Conservation (phyloP, 495 filamentous ascomycete species). For the Penicillium dipodomyicola region DNA sequence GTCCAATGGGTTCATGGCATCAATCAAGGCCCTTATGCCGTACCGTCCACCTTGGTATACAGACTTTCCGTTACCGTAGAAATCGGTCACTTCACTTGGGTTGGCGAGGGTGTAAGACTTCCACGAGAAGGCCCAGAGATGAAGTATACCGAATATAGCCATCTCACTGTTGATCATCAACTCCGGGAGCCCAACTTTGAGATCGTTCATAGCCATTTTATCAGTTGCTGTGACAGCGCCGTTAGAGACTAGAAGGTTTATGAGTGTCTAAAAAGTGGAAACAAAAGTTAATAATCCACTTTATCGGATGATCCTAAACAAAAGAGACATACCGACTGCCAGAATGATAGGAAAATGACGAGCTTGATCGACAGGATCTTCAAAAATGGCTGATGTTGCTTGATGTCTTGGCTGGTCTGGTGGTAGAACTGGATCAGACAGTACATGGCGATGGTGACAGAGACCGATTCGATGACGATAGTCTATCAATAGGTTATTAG, state of each 20-base stretch:
- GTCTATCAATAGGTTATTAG: slow-evolving; percentile 43
- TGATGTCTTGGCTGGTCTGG: slow-evolving; percentile 66
- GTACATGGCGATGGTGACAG: slow-evolving; percentile 88
- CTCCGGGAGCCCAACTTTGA: slow-evolving; percentile 77
- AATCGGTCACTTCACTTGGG: slow-evolving; percentile 44
- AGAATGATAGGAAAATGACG: slow-evolving; percentile 93
- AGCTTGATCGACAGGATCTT: slow-evolving; percentile 89
- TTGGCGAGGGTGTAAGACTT: slow-evolving; percentile 54
- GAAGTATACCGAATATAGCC: slow-evolving; percentile 75
- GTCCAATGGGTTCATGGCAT: slow-evolving; percentile 83
- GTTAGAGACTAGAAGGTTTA: slow-evolving; percentile 64
- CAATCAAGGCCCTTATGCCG: slow-evolving; percentile 60
- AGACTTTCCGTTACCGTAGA: slow-evolving; percentile 47
- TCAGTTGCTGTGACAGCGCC: slow-evolving; percentile 60
- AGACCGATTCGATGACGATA: slow-evolving; percentile 64
- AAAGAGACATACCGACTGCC: slow-evolving; percentile 63
- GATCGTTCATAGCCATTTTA: slow-evolving; percentile 65
- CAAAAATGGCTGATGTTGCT: slow-evolving; percentile 70
- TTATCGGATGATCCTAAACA: neutral
- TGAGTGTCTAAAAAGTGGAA: slow-evolving; percentile 49
- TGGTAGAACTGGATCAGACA: slow-evolving; percentile 87
- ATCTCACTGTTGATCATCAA: slow-evolving; percentile 85
- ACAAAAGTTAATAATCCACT: neutral
- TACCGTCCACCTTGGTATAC: slow-evolving; percentile 61
- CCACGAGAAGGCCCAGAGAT: slow-evolving; percentile 82